Evolutionary conservation across 495 filamentous ascomycete species (phyloP).

Genomic region (Lasiosphaeria miniovina): DNA sequence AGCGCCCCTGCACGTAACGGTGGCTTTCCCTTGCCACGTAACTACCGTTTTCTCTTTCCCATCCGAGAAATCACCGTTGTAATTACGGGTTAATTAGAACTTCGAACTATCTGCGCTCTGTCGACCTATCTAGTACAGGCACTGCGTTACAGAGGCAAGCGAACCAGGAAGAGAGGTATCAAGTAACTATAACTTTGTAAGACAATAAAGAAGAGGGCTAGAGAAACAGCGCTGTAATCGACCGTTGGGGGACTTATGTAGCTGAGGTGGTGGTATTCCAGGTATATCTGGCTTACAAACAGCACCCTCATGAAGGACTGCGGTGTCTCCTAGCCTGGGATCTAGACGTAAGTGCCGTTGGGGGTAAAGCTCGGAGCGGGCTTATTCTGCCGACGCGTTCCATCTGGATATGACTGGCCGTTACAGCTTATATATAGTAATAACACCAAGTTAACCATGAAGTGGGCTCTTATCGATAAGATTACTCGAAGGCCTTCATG

Average conservation of each 20-base stretch:
- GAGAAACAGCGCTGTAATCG: constrained; percentile 6
- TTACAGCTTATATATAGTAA: background rate
- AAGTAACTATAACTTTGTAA: constrained; percentile 4
- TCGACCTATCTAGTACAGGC: constrained; percentile 7
- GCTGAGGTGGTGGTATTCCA: background rate
- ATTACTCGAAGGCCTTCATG: too few relatives aligned
- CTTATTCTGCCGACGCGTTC: constrained; percentile 3
- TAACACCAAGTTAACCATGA: constrained; percentile 1
- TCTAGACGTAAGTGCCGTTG: constrained; percentile 2
- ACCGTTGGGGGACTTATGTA: constrained; percentile 3
- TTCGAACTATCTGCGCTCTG: constrained; percentile 1
- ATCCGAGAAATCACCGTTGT: constrained; percentile 3
- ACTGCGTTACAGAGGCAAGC: background rate
- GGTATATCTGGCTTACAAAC: background rate
- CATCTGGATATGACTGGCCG: constrained; percentile 2
- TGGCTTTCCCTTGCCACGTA: constrained; percentile 6
- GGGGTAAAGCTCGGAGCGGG: constrained; percentile 1
- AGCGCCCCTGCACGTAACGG: constrained; percentile 7
- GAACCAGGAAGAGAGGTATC: background rate
- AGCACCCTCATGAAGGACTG: constrained; percentile 2
- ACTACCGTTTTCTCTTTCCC: constrained; percentile 5
- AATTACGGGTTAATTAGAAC: constrained; percentile 4
- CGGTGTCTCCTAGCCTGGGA: constrained; percentile 5
- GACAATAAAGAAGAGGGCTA: background rate
- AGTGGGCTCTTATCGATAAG: too few relatives aligned